Conservation (phyloP, 2,329 filamentous ascomycete species). For the Teratosphaeria gauchensis region DNA sequence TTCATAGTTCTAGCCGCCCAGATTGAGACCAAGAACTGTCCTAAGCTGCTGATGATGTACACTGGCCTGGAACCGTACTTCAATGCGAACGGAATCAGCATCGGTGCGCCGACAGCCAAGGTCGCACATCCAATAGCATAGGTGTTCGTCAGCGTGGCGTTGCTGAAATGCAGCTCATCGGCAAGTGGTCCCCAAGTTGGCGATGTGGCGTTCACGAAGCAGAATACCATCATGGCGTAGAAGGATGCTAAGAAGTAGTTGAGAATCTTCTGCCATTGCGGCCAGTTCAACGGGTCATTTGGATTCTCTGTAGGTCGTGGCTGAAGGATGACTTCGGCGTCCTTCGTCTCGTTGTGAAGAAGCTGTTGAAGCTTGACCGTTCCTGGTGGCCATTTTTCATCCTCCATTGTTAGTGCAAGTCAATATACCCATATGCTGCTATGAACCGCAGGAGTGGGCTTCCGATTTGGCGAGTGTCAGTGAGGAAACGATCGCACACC, state of each 20-base stretch:
- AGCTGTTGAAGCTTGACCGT: background rate
- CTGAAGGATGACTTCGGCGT: slow-evolving; percentile 25
- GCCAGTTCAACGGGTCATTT: slow-evolving; percentile 34
- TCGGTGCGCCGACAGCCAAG: slow-evolving; percentile 38
- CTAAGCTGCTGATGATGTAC: slow-evolving; percentile 38
- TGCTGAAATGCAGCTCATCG: slow-evolving; percentile 34
- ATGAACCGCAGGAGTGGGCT: background rate
- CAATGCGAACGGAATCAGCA: slow-evolving; percentile 44
- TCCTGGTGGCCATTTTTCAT: background rate
- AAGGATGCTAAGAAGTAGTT: slow-evolving; percentile 35
- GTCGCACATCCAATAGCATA: slow-evolving; percentile 39
- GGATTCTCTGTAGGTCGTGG: slow-evolving; percentile 30
- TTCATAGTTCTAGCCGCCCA: slow-evolving; percentile 39
- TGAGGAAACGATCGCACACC: background rate
- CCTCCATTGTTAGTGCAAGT: background rate
- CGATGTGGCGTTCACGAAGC: slow-evolving; percentile 32
- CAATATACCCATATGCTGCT: background rate
- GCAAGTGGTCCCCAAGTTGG: slow-evolving; percentile 36
- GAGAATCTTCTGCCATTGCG: slow-evolving; percentile 29
- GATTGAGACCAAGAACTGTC: slow-evolving; percentile 40
- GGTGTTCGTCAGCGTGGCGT: slow-evolving; percentile 34
- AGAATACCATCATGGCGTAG: slow-evolving; percentile 36
- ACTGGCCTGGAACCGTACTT: slow-evolving; percentile 43
- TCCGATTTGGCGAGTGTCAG: background rate
- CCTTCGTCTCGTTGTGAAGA: slow-evolving; percentile 5